Base-by-base conservation (phyloP, 2,329 filamentous ascomycete genomes). In the Fusarium begoniae region DNA sequence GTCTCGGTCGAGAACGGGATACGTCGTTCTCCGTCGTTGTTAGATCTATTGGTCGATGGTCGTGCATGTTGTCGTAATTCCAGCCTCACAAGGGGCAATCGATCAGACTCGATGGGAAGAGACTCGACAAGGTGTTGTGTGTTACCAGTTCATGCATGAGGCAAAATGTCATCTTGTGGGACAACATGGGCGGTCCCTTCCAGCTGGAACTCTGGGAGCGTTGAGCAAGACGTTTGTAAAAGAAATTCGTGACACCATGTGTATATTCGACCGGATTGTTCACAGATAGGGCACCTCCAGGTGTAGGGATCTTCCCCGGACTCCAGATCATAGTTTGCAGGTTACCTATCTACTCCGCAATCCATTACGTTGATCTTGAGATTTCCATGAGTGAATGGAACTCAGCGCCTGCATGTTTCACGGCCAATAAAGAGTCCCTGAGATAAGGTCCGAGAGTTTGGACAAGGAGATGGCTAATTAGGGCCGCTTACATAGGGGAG, bases 361-460 rank as follows among this genome's bases (percentile, higher is more conserved):
- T 73, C 44, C 55, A 71, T 75, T 73, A 75, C 69, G 73, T 75
- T 53, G 55, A 43, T 55, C 41, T 75, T 68, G 64, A 24, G 26
- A 50, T 70, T 75, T 75, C 51, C 51, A 75, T 75, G 72, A 67
- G 72, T 55, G 59, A 60, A 63, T 35, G 60, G 47, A 72, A 69
- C 41, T 62, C 47, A 35, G 35, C 43, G 26, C 51, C 43, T 59
- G 62, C 40, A 48, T 67, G n/a, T 38, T 64, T 63, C 53, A 38
- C 26, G n/a, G 38, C 62, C 68, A 69, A 74, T 74, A 28, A 65
- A 58, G 38, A 24, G 22, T 30, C 54, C 45, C 45, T 56, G 24
- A 75, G 76, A 78, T 77, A 77, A 78, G 64, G 63, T 35, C 24
- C 20, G 56, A 54, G 35, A 44, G 45, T 45, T 58, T 64, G 66